These are phyloP conservation scores for Xylaria cubensis DNA, from an alignment of 495 filamentous ascomycete species.

Conservation along the genomic window DNA sequence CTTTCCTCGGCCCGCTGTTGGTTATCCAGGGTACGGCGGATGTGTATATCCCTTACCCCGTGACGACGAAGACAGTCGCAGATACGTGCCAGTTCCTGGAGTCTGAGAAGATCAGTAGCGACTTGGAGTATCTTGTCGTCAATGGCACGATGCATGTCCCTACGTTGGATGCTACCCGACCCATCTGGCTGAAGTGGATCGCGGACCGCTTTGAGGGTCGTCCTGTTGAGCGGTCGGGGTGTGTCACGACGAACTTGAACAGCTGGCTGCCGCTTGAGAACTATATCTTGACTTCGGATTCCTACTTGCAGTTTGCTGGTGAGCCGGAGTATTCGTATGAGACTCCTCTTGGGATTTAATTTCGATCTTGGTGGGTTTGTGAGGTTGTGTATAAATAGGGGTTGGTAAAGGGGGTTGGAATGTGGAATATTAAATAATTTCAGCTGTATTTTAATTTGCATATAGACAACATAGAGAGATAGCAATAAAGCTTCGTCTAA, in stretches of 20 bases:
- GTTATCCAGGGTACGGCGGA: slow-evolving; percentile 54
- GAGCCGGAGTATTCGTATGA: slow-evolving; percentile 39
- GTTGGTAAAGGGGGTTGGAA: not conserved
- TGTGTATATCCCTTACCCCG: slow-evolving; percentile 35
- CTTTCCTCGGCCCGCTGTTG: slow-evolving; percentile 53
- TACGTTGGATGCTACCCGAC: slow-evolving; percentile 44
- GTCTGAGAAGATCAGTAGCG: slow-evolving; percentile 22
- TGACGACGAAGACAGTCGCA: slow-evolving; percentile 38
- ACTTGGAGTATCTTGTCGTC: slow-evolving; percentile 45
- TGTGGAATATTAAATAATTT: not conserved
- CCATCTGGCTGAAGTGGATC: slow-evolving; percentile 53
- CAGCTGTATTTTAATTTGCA: not conserved
- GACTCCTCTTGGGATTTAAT: slow-evolving; percentile 35
- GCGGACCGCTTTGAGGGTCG: slow-evolving; percentile 42
- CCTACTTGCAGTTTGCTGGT: slow-evolving; percentile 43
- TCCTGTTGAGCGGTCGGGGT: slow-evolving; percentile 21
- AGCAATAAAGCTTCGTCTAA: not conserved
- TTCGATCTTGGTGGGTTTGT: not conserved
- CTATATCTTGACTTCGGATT: slow-evolving; percentile 38
- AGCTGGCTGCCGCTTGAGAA: slow-evolving; percentile 38
- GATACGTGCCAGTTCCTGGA: slow-evolving; percentile 42
- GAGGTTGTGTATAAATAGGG: not conserved
- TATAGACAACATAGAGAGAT: not conserved
- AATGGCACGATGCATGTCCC: slow-evolving; percentile 46
- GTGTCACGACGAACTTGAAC: slow-evolving; percentile 30